Evolutionary conservation across 1,284 basidiomycete species (phyloP).

Genomic region (Heterobasidion annosum): DNA sequence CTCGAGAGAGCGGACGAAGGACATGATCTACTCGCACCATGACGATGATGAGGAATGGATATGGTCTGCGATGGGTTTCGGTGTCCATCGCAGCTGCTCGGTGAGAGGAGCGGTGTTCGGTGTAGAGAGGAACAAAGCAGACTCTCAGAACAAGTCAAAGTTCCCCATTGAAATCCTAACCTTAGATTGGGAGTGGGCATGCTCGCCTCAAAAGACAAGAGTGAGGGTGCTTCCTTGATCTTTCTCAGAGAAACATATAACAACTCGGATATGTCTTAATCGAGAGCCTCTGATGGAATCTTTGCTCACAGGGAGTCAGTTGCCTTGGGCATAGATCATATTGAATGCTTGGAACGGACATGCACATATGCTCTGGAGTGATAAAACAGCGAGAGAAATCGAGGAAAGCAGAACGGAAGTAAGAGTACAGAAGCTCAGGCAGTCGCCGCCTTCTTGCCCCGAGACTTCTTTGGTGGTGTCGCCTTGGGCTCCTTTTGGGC

Average conservation of each 20-base stretch:
- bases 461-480: conserved; percentile 60
- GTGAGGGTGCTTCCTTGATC: too few relatives aligned
- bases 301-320: too few relatives aligned
- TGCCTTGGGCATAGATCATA: not conserved
- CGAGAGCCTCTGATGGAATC: too few relatives aligned
- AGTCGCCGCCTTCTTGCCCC: conserved; percentile 57
- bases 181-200: too few relatives aligned
- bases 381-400: not conserved
- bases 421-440: not conserved
- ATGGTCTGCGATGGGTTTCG: too few relatives aligned
- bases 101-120: too few relatives aligned
- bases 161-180: too few relatives aligned
- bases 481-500: conserved; percentile 71
- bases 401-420: not conserved
- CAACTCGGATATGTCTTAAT: too few relatives aligned
- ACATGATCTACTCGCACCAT: conserved; percentile 28
- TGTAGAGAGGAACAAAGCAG: too few relatives aligned
- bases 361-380: not conserved
- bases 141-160: too few relatives aligned
- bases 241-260: too few relatives aligned
- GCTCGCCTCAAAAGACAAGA: too few relatives aligned
- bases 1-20: not conserved
- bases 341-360: not conserved
- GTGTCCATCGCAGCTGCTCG: not conserved
- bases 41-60: conserved; percentile 28